Evolutionary conservation across 352 stramenopile genomes (phyloP).

Genomic region (Thalassiosira hispida): DNA sequence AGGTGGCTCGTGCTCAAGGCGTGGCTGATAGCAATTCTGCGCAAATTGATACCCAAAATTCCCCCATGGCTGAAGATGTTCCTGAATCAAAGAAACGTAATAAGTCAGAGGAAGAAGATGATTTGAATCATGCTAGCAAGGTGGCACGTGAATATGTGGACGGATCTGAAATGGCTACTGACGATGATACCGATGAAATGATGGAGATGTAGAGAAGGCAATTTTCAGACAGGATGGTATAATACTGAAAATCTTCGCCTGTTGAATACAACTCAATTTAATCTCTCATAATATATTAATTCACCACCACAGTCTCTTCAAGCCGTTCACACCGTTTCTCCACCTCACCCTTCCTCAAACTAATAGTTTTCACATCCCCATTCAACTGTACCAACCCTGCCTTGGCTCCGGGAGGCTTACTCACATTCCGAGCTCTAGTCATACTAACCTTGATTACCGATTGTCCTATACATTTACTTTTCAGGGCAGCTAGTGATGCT

Average conservation of each 20-base stretch:
- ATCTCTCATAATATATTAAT: slow-evolving; percentile 33
- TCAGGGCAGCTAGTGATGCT: slow-evolving; percentile 73
- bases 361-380: slow-evolving; percentile 73
- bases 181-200: not conserved
- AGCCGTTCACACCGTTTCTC: slow-evolving; percentile 66
- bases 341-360: slow-evolving; percentile 79
- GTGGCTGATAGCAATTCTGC: not conserved
- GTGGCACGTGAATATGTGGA: not conserved
- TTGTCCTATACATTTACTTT: slow-evolving; percentile 80
- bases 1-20: slow-evolving; percentile 3
- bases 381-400: slow-evolving; percentile 79
- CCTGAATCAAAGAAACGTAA: slow-evolving; percentile 8
- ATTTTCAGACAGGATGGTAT: too few species aligned
- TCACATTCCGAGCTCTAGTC: slow-evolving; percentile 79
- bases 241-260: too few species aligned
- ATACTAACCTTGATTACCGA: slow-evolving; percentile 80
- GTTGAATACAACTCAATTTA: slow-evolving; percentile 1
- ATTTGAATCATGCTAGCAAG: slow-evolving; percentile 1
- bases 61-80: not conserved
- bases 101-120: slow-evolving; percentile 1
- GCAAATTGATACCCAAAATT: not conserved
- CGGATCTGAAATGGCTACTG: not conserved
- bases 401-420: slow-evolving; percentile 79
- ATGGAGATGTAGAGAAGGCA: not conserved
- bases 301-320: slow-evolving; percentile 72